These are phyloP conservation scores for Cairneyella variabilis DNA, from an alignment of 495 filamentous ascomycete species.

Conservation along the genomic window DNA sequence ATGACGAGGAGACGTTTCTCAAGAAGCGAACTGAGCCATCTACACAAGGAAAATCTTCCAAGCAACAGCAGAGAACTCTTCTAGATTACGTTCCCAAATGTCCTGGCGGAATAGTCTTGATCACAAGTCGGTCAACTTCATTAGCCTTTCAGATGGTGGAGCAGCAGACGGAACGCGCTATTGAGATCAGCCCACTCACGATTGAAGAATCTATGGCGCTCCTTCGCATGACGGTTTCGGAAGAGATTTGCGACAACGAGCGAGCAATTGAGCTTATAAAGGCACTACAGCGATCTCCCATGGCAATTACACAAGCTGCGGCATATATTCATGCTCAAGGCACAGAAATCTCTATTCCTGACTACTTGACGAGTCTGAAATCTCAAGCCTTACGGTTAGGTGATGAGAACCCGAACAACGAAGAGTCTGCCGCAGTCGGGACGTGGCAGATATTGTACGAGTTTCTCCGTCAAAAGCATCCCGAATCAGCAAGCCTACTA, in stretches of 20 bases:
- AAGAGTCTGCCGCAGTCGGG: background rate
- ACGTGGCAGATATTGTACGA: background rate
- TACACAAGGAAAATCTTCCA: background rate
- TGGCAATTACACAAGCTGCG: too few relatives aligned
- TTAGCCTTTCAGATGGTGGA: background rate
- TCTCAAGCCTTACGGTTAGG: background rate
- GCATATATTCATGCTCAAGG: too few relatives aligned
- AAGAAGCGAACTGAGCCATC: too few relatives aligned
- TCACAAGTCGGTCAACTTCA: background rate
- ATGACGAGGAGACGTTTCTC: background rate
- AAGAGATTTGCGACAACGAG: background rate
- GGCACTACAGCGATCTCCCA: too few relatives aligned
- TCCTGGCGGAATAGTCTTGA: background rate
- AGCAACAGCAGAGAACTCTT: background rate
- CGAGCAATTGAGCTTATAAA: too few relatives aligned
- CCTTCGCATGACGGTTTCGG: background rate
- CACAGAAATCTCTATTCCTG: too few relatives aligned
- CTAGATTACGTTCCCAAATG: background rate
- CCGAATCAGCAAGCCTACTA: background rate
- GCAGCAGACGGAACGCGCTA: background rate
- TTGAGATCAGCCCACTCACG: background rate
- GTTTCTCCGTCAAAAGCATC: background rate
- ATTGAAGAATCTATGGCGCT: background rate
- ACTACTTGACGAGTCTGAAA: too few relatives aligned
- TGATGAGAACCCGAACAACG: background rate